Conservation (phyloP, 176 grass and related monocot species). For the Metroxylon sagu region DNA sequence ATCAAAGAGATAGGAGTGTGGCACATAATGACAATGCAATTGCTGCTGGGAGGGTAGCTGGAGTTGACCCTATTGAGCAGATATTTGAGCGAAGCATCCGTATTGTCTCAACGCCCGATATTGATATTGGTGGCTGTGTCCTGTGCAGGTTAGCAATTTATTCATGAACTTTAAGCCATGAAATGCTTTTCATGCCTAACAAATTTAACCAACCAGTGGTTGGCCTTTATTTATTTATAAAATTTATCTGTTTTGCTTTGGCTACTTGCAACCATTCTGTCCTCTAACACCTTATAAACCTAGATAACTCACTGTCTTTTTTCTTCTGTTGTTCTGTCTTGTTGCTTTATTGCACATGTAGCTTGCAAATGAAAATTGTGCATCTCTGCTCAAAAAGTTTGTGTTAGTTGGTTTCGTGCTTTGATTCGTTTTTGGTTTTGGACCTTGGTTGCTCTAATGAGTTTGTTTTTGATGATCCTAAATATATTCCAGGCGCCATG, state of each 20-base stretch:
- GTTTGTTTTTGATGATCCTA: conserved; percentile 5
- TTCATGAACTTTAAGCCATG: neutral
- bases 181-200: too few relatives aligned
- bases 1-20: conserved; percentile 78
- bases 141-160: conserved; percentile 71
- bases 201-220: neutral
- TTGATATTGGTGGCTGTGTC: conserved; percentile 67
- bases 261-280: too few relatives aligned
- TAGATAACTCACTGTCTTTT: too few relatives aligned
- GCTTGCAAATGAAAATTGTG: too few relatives aligned
- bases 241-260: neutral
- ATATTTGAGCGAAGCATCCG: conserved; percentile 78
- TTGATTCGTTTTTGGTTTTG: neutral
- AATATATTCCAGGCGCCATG: conserved; percentile 50
- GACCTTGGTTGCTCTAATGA: neutral
- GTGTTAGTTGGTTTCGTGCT: neutral
- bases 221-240: neutral
- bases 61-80: conserved; percentile 83
- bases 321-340: too few relatives aligned
- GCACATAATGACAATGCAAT: conserved; percentile 90
- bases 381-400: too few relatives aligned
- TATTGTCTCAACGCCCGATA: conserved; percentile 53
- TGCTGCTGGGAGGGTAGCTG: conserved; percentile 89
- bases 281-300: too few relatives aligned
- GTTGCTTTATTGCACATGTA: too few relatives aligned